A percentile compares a stretch with the other conserved stretches of the same genome.
Evolutionary conservation across 2,329 filamentous ascomycete genomes (phyloP).

Genomic region (Corynespora cassiicola): DNA sequence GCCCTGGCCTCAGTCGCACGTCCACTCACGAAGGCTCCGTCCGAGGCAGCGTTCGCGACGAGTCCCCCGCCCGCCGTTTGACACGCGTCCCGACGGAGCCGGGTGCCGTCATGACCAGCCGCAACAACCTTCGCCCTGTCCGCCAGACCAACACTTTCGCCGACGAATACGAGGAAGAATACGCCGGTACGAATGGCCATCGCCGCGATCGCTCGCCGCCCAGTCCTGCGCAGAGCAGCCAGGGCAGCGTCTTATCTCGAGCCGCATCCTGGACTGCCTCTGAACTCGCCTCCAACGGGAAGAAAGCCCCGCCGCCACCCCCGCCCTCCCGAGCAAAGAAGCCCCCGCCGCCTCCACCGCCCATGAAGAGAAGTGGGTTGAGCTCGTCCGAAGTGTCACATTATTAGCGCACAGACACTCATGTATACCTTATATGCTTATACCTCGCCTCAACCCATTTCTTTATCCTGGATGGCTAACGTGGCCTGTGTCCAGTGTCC

Average conservation of each 20-base stretch:
- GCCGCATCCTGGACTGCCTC: constrained; percentile 57
- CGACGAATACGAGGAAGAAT: constrained; percentile 46
- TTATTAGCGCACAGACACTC: constrained; percentile 35
- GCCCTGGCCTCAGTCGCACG: constrained; percentile 58
- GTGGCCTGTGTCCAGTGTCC: too few species aligned
- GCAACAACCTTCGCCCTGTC: constrained; percentile 54
- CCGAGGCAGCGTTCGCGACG: constrained; percentile 59
- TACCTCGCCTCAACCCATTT: too few species aligned
- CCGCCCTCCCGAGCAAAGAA: constrained; percentile 71
- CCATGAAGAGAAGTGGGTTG: constrained; percentile 65
- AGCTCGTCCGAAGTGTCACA: constrained; percentile 47
- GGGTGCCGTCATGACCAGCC: constrained; percentile 54
- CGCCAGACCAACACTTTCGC: constrained; percentile 41
- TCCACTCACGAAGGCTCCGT: constrained; percentile 66
- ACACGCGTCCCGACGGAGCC: constrained; percentile 63
- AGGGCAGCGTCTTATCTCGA: constrained; percentile 59
- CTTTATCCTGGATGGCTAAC: too few species aligned
- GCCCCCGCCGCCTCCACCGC: constrained; percentile 68
- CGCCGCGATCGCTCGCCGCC: constrained; percentile 58
- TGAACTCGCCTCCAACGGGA: constrained; percentile 38
- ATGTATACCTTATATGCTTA: too few species aligned
- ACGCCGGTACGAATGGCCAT: constrained; percentile 33
- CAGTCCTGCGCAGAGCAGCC: constrained; percentile 55
- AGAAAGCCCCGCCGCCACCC: constrained; percentile 62
- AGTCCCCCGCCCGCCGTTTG: constrained; percentile 58